Base-by-base conservation (phyloP, 805 yeast species). In the Candida golubevii region DNA sequence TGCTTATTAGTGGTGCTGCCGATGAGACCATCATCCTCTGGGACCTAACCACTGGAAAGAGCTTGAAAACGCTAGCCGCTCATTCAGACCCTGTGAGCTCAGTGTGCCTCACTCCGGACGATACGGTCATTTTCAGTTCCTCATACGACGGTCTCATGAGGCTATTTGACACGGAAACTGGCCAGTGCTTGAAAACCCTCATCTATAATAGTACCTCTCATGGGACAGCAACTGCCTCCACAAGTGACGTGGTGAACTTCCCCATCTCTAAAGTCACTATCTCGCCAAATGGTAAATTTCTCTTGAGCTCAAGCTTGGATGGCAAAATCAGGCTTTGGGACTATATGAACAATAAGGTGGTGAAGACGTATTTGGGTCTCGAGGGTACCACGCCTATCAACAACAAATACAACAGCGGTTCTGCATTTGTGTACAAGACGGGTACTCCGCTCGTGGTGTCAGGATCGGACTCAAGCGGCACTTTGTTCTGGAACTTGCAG, bases 91-190 rank as follows among this genome's bases (percentile, higher is more conserved):
- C 97, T 0, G 85, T 93, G 1, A 80, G 87, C 18, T 75, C 87
- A 0, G 69, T 90, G 1, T 83, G 88, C 55, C 66, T 91, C 38
- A 79, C 86, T 2, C 80, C 78, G 44, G 96, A 86, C 53, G 89
- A 90, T 46, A 76, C 96, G 0, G 79, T 93, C 32, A 78, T 93
- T 8, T 85, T 82, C 3, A 84, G 95, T 49, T 93, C 95, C 0
- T 84, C 96, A 13, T 85, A 83, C 60, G 99, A 91, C 64, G 99
- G 99, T 3, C 72, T 88, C 52, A 84, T 91, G 75, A 72, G 99
- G 39, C 68, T 91, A 13, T 91, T 95, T 71, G 97, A 90, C 60
- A 77, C 89, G 14, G 83, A 79, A 38, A 77, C 95, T 0, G 97
- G 97, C 5, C 96, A 89, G 54, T 91, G 98, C 68, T 69, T 91